These are phyloP conservation scores for Gnaphalium uliginosum DNA, from an alignment of 129 eudicot species.

Conservation along the genomic window DNA sequence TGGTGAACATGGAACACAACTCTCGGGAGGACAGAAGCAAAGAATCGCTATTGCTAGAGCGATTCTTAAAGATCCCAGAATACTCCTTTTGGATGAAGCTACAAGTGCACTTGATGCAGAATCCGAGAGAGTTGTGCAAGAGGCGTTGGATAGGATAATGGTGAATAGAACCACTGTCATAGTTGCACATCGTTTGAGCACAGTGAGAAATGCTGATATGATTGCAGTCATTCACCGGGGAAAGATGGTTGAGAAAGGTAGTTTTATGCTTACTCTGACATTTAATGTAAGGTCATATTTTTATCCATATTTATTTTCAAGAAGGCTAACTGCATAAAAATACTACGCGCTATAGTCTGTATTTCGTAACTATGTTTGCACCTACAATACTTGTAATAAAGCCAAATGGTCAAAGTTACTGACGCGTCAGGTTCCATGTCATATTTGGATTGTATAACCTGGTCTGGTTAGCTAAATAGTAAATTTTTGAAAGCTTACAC, in stretches of 20 bases:
- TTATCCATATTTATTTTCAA: not conserved
- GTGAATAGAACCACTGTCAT: not conserved
- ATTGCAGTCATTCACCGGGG: not conserved
- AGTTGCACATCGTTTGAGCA: slow-evolving; percentile 1
- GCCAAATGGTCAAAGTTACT: too few relatives aligned
- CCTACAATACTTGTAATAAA: too few relatives aligned
- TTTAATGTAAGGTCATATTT: too few relatives aligned
- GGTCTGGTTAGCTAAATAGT: too few relatives aligned
- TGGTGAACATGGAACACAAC: slow-evolving; percentile 7
- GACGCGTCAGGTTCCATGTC: too few relatives aligned
- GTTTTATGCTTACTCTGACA: not conserved
- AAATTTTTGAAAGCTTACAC: too few relatives aligned
- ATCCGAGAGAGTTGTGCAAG: slow-evolving; percentile 5
- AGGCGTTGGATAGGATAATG: not conserved
- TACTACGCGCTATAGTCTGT: too few relatives aligned
- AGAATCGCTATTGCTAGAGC: not conserved
- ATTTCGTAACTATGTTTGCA: too few relatives aligned
- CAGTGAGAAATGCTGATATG: not conserved
- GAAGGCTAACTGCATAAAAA: not conserved
- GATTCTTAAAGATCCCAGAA: not conserved
- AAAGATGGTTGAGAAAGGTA: slow-evolving; percentile 2
- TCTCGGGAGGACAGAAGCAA: slow-evolving; percentile 6
- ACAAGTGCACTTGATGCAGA: slow-evolving; percentile 7
- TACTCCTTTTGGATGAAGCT: slow-evolving; percentile 2
- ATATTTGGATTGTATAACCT: too few relatives aligned